Base-by-base conservation (phyloP, 345 rosid species). In the Theobroma cacao region DNA sequence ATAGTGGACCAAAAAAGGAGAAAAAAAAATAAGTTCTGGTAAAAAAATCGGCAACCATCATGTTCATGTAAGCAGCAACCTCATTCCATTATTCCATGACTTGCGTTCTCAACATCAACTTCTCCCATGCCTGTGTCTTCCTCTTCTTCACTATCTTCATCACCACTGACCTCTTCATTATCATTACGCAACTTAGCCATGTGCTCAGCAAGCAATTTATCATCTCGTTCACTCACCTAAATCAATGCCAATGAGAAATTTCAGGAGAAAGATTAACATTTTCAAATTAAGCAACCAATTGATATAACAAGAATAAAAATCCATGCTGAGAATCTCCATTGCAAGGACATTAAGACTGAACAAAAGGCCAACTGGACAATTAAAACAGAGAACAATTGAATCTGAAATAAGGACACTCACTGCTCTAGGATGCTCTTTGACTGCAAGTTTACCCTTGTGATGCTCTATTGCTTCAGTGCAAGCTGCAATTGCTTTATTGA, bases 221-320 rank as follows among this genome's bases (percentile, higher is more conserved):
- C 99, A 80, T 96, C 99, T 24, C 98, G 80, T 85, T 96, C 99
- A 58, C 99, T 96, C 98, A 96, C 99, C 99, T 94, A 63, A 64
- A 84, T 22, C 62, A 79, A 78, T 31, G 56, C 31, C 1, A 62
- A 62, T 55, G 47, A 80, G 36, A 84, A 66, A 72, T 41, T 78
- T 22, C 71, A 50, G 17, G 60, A n/a, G 43, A 60, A 31, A 70
- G 43, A 14, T 61, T 10, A 17, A 72, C 26, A 50, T 24, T 75
- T 59, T 52, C 33, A 47, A 31, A 47, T 76, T 41, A 61, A 66
- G 61, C 34, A 71, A 56, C 47, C 24, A 65, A 43, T 45, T 41
- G 12, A 13, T 24, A 12, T 28, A 3, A 14, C 22, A 40, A 14
- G 12, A 45, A 28, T 17, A 20, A 45, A 20, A 45, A 26, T 45